Base-by-base conservation (phyloP, 495 filamentous ascomycete genomes). In the Acidiella bohemica region DNA sequence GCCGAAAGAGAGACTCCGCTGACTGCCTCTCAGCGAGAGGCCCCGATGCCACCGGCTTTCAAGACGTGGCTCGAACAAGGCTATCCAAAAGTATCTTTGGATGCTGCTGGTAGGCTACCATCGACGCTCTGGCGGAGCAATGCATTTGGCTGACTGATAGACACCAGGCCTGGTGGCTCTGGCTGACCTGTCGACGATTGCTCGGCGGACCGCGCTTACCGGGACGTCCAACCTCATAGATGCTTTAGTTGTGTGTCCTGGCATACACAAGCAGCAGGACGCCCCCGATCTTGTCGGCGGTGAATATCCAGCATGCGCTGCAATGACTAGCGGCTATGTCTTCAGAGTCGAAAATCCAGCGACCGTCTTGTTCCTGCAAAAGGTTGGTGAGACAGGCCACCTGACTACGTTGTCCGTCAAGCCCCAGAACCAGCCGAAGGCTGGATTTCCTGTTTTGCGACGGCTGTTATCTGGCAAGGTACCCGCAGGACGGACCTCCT, bases 221-320 rank as follows among this genome's bases (percentile, higher is more conserved):
- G 73, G 75, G 31, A 65, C 62, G 2, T 60, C 68, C 0, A 59
- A 59, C 4, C 65, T 65, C 50, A 52, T 72, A 0, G 75, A 78
- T 52, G 55, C 54, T 14, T 54, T 78, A 4, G 51, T 76, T 18
- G 60, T 78, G 0, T 71, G 67, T 12, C 75, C 75, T 0, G 73
- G 73, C 2, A 47, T 78, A 30, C 74, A 78, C 58, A 66, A 65
- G 35, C 72, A 78, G 45, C 74, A 78, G 47, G 52, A 60, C 4
- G 72, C 70, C 2, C 22, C 55, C 6, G 53, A 56, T 16, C 44
- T 64, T 20, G 62, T 59, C 44, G 33, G 34, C 14, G 53, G 50
- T 23, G 53, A 56, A 36, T 56, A 53, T 32, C 53, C 53, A 21
- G 51, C 51, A 5, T 44, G 41, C 24, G 51, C 51, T 14, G 49